Percentiles rank a stretch among this genome's conserved stretches.
These are phyloP conservation scores for Zygoascus tannicola DNA, from an alignment of 805 yeast genomes.

Conservation along the genomic window DNA sequence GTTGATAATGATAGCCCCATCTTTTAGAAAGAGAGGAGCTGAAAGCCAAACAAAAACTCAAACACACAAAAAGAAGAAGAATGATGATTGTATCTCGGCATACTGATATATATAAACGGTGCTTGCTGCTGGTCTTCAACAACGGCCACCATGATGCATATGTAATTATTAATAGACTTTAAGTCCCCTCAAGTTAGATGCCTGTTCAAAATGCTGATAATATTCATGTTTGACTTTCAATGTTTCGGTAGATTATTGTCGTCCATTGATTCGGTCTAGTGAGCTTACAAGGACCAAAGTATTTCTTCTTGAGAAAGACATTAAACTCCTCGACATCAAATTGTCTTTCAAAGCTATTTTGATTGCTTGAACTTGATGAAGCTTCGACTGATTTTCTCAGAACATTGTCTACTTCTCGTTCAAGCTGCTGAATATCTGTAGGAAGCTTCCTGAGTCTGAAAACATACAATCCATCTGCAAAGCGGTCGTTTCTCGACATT, in stretches of 20 bases:
- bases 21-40: too few relatives aligned
- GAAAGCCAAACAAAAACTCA: background rate
- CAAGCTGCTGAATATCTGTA: conserved; percentile 3
- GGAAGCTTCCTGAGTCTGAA: conserved; percentile 10
- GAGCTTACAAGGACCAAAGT: background rate
- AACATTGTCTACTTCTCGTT: conserved; percentile 7
- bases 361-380: background rate
- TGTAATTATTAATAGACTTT: background rate
- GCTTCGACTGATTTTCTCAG: conserved; percentile 5
- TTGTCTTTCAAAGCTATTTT: too few relatives aligned
- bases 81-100: background rate
- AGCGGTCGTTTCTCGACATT: background rate
- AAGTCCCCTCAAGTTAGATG: too few relatives aligned
- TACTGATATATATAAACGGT: background rate
- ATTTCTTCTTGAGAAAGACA: conserved; percentile 1
- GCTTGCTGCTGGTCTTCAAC: conserved; percentile 16
- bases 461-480: conserved; percentile 14
- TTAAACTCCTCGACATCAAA: conserved; percentile 6
- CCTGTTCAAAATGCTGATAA: too few relatives aligned
- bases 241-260: too few relatives aligned
- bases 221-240: too few relatives aligned
- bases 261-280: background rate
- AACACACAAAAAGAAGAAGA: background rate
- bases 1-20: conserved; percentile 16
- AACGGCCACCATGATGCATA: conserved; percentile 10